phyloP scores from a whole-genome alignment of 2,329 filamentous ascomycete genomes.

The Colletotrichum sp. region DNA sequence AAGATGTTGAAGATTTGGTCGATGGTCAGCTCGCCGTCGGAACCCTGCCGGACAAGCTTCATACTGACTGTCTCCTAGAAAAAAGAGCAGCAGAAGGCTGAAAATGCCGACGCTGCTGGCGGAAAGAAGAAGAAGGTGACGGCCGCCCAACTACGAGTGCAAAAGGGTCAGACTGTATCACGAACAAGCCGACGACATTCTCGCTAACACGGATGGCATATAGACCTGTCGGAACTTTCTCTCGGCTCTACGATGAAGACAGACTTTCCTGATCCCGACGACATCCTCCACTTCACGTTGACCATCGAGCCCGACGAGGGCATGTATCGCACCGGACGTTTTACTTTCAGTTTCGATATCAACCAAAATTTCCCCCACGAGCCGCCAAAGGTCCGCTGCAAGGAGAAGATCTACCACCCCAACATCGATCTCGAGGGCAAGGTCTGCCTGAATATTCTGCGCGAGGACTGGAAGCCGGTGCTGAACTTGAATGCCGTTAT shows the following conservation, averaged over 20 bases:
- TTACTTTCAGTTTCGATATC: slow-evolving; percentile 91
- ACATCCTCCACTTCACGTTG: slow-evolving; percentile 84
- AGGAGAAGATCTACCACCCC: slow-evolving; percentile 98
- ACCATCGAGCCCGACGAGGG: slow-evolving; percentile 86
- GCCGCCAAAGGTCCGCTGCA: slow-evolving; percentile 95
- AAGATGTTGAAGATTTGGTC: slow-evolving; percentile 99
- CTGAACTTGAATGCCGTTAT: slow-evolving; percentile 96
- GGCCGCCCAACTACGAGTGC: slow-evolving; percentile 90
- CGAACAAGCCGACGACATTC: background rate
- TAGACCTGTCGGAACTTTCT: slow-evolving; percentile 83
- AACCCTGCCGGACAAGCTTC: background rate
- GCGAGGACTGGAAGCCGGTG: slow-evolving; percentile 99
- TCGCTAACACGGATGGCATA: background rate
- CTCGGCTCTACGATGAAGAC: slow-evolving; percentile 82
- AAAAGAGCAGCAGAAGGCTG: slow-evolving; percentile 95
- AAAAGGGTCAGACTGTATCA: slow-evolving; percentile 73
- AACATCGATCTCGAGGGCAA: slow-evolving; percentile 99
- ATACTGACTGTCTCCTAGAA: slow-evolving; percentile 61
- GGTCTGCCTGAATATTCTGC: slow-evolving; percentile 94
- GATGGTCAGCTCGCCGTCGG: slow-evolving; percentile 68
- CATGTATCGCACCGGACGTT: slow-evolving; percentile 86
- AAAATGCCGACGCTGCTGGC: slow-evolving; percentile 76
- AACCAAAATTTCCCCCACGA: slow-evolving; percentile 97
- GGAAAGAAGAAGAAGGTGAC: slow-evolving; percentile 99
- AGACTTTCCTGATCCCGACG: slow-evolving; percentile 81